Conservation (phyloP, 148 eudicot genomes). For the Amaranthus cruentus region DNA sequence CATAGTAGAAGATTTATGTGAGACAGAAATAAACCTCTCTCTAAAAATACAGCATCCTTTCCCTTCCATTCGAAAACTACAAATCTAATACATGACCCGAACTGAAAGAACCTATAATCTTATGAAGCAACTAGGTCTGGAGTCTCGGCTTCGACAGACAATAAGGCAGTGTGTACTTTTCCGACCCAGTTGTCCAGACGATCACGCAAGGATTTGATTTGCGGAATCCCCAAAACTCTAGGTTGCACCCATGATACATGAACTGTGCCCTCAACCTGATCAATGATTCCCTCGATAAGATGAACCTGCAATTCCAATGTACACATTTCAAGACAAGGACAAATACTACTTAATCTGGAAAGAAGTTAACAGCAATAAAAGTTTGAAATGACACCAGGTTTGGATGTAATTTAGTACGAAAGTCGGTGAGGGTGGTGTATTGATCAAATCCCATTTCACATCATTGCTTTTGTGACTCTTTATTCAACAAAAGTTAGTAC, state of each 20-base stretch:
- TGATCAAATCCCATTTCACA: too few species aligned
- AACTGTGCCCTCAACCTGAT: slow-evolving; percentile 92
- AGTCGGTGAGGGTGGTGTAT: too few species aligned
- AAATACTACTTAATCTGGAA: too few species aligned
- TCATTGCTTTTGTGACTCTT: too few species aligned
- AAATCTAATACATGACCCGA: slow-evolving; percentile 23
- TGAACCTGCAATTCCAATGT: slow-evolving; percentile 58
- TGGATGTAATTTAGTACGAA: too few species aligned
- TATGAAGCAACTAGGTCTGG: slow-evolving; percentile 80
- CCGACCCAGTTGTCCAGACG: slow-evolving; percentile 75
- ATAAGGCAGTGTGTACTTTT: slow-evolving; percentile 77
- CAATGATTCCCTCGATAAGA: slow-evolving; percentile 89
- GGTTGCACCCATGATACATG: slow-evolving; percentile 98
- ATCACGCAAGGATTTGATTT: slow-evolving; percentile 72
- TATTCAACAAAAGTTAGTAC: too few species aligned
- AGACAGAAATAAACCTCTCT: too few species aligned
- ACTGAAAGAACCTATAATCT: slow-evolving; percentile 3
- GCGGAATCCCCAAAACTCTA: slow-evolving; percentile 73
- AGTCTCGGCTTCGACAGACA: slow-evolving; percentile 91
- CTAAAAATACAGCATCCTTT: slow-evolving; percentile 12
- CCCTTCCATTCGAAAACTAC: slow-evolving; percentile 11
- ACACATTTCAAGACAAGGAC: too few species aligned
- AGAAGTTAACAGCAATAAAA: too few species aligned
- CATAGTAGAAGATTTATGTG: background rate
- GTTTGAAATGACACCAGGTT: too few species aligned